phyloP scores from a whole-genome alignment of 192 early-diverging fungal species.

The Dissophora ornata region DNA sequence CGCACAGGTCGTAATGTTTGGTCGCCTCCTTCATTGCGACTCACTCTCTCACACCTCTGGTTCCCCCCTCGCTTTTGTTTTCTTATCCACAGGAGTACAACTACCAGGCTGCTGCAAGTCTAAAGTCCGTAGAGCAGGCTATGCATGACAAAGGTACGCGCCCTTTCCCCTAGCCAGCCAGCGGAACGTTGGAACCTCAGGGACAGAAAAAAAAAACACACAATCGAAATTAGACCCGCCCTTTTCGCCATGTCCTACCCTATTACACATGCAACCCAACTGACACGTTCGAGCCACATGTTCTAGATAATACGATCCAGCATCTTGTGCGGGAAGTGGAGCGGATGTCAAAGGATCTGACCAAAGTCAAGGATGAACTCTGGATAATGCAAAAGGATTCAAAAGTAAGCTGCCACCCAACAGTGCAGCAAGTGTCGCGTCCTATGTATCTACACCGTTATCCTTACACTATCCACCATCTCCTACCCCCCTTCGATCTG shows the following conservation, averaged over 20 bases:
- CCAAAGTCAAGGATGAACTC: constrained; percentile 50
- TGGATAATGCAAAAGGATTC: constrained; percentile 54
- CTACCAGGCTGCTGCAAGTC: constrained; percentile 49
- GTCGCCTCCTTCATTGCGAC: too few relatives aligned
- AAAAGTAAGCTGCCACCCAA: constrained; percentile 18
- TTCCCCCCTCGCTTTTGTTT: background rate
- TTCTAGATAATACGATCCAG: constrained; percentile 49
- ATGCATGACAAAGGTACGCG: constrained; percentile 50
- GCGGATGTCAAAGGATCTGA: constrained; percentile 49
- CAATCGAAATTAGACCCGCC: too few relatives aligned
- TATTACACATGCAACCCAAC: too few relatives aligned
- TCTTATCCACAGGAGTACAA: constrained; percentile 30
- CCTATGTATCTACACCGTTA: background rate
- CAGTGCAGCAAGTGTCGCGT: background rate
- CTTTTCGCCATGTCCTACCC: too few relatives aligned
- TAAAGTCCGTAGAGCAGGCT: constrained; percentile 49
- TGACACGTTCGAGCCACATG: background rate
- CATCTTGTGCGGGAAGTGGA: constrained; percentile 53
- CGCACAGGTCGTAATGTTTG: too few relatives aligned
- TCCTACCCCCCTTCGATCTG: background rate
- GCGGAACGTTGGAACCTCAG: too few relatives aligned
- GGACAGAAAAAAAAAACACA: too few relatives aligned
- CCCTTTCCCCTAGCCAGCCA: too few relatives aligned
- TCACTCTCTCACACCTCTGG: background rate
- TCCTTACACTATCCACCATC: background rate